Base-by-base conservation (phyloP, 2,329 filamentous ascomycete genomes). In the Colletotrichum liaoningense region DNA sequence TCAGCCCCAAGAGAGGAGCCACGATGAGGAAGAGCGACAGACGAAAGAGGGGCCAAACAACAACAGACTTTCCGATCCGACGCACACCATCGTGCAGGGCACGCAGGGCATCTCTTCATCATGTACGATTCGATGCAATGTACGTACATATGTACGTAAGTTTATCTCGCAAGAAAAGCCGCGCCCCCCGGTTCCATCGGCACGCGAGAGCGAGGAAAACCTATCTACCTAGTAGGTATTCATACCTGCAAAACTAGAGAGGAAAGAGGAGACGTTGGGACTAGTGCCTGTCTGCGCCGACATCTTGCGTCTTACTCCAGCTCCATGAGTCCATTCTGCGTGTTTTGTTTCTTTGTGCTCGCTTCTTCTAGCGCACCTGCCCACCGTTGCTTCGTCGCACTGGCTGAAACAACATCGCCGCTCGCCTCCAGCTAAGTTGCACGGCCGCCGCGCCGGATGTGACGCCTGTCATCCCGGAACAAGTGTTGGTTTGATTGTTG, bases 391-490 rank as follows among this genome's bases (percentile, higher is more conserved):
- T 68, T 68, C 49, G 49, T 70, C 46, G 56, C 67, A 73, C 60
- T 56, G 56, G 56, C 35, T 63, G 64, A 69, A 72, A 69, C 69
- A 38, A 46, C 33, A 54, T 55, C 54, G 9, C 55, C 35, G 22
- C n/a, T 62, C 46, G 56, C 57, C 57, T 42, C 42, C 42, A 49
- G 19, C 42, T 22, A 49, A 60, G 49, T 62, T 56, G 70, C 67
- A 71, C 71, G 67, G 67, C 46, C 49, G 62, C 49, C 60, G 26
- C 30, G 24, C 16, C 35, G n/a, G 71, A 71, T 55, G 54, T 62
- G 60, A 74, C 69, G 69, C 69, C 69, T 69, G 56, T 63, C 69
- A 74, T 73, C 55, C 52, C 46, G 55, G 58, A 59, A 42, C 30
- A 57, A 66, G 65, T 64, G 35, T n/a, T 42, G 38, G 38, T 14